Evolutionary conservation across 805 yeast genomes (phyloP).

Genomic region (Kuraishia cidri): DNA sequence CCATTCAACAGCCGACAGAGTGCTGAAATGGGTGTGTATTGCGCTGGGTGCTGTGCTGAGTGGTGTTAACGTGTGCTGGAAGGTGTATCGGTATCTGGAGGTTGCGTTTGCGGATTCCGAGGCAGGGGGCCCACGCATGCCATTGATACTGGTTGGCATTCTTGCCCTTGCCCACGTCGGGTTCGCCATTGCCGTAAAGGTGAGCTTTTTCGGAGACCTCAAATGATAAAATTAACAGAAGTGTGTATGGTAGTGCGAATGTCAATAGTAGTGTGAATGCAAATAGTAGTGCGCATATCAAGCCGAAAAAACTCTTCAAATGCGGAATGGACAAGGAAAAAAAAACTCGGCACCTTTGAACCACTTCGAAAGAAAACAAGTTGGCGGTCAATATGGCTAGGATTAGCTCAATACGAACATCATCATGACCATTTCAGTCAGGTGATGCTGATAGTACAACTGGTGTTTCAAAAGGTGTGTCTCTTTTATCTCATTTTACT

Average conservation of each 20-base stretch:
- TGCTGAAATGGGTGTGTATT: constrained; percentile 58
- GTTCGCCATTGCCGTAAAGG: constrained; percentile 56
- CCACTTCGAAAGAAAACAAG: no score
- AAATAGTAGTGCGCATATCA: no score
- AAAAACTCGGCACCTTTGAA: constrained; percentile 1
- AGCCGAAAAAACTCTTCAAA: no score
- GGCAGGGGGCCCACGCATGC: constrained; percentile 20
- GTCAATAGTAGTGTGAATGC: no score
- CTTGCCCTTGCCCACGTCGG: constrained; percentile 42
- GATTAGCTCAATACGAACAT: no score
- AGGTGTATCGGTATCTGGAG: constrained; percentile 29
- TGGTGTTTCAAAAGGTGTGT: constrained; percentile 2
- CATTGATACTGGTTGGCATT: constrained; percentile 23
- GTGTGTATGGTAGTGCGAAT: no score
- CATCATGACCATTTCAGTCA: no score
- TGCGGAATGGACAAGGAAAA: background rate
- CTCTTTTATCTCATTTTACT: background rate
- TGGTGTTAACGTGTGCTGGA: constrained; percentile 43
- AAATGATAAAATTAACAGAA: background rate
- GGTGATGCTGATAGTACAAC: no score
- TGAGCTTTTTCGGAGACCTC: constrained; percentile 38
- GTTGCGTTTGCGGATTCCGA: constrained; percentile 23
- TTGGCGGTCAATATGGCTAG: no score
- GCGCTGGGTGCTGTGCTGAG: constrained; percentile 52
- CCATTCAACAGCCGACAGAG: constrained; percentile 29